phyloP scores from a whole-genome alignment of 2,329 filamentous ascomycete species.

The Penicillium sp. region DNA sequence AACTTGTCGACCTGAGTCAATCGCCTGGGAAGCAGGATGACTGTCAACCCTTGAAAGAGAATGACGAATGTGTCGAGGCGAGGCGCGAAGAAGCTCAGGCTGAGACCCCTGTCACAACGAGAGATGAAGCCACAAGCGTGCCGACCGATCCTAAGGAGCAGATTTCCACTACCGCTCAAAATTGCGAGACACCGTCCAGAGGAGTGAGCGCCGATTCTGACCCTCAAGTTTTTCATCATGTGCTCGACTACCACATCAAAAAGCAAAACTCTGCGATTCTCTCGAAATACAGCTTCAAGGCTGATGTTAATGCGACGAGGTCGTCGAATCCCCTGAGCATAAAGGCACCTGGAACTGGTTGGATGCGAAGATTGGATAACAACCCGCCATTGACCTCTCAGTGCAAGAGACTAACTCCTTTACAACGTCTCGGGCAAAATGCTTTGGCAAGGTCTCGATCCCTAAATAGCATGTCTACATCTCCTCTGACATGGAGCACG shows the following conservation, averaged over 20 bases:
- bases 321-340: constrained; percentile 4
- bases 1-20: constrained; percentile 44
- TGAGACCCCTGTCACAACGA: neutral
- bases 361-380: neutral
- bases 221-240: constrained; percentile 36
- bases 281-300: constrained; percentile 42
- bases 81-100: neutral
- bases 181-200: constrained; percentile 9
- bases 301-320: constrained; percentile 13
- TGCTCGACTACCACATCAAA: constrained; percentile 42
- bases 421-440: constrained; percentile 47
- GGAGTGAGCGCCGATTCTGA: constrained; percentile 24
- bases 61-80: neutral
- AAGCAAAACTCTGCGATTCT: constrained; percentile 43
- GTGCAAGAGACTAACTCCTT: constrained; percentile 37
- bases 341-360: neutral
- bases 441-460: constrained; percentile 46
- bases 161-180: neutral
- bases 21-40: neutral
- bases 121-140: neutral
- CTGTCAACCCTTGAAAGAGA: neutral
- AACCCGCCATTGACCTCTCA: constrained; percentile 8
- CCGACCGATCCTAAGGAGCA: neutral
- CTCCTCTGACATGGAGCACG: constrained; percentile 8
- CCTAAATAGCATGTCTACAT: constrained; percentile 32